phyloP scores from a whole-genome alignment of 305 asterid genomes.

The Rubia balearica region DNA sequence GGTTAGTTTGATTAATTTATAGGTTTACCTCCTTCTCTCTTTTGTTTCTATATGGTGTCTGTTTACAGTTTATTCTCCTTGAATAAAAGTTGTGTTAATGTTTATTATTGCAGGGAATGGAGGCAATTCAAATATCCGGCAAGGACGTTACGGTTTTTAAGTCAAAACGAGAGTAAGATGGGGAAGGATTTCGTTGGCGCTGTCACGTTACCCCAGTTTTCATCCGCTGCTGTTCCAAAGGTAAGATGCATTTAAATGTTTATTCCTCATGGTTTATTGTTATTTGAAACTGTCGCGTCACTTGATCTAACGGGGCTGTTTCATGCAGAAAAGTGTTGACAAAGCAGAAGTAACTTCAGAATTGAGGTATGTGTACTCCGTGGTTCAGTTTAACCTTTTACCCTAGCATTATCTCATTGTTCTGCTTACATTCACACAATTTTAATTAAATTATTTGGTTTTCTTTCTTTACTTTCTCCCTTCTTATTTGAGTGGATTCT shows the following conservation, averaged over 20 bases:
- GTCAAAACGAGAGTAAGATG: constrained; percentile 33
- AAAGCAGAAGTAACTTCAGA: constrained; percentile 22
- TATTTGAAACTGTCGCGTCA: background rate
- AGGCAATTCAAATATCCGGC: constrained; percentile 54
- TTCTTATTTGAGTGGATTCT: background rate
- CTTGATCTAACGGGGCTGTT: background rate
- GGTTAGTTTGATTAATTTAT: constrained; percentile 29
- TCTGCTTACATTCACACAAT: background rate
- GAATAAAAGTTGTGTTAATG: background rate
- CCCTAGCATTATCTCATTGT: background rate
- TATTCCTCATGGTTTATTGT: background rate
- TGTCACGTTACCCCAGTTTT: constrained; percentile 62
- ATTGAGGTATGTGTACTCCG: constrained; percentile 36
- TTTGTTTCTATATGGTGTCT: background rate
- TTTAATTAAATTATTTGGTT: background rate
- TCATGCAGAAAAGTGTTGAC: constrained; percentile 30
- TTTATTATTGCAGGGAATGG: constrained; percentile 63
- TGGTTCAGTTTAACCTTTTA: background rate
- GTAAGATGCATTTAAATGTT: constrained; percentile 25
- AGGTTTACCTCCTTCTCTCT: background rate
- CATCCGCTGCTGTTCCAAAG: constrained; percentile 77
- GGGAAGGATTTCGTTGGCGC: constrained; percentile 49
- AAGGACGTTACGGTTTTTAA: constrained; percentile 54
- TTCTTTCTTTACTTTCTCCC: background rate
- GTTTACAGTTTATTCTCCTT: constrained; percentile 6